These are phyloP conservation scores for Vanrija sp. DNA, from an alignment of 1,284 basidiomycete genomes.

Conservation along the genomic window DNA sequence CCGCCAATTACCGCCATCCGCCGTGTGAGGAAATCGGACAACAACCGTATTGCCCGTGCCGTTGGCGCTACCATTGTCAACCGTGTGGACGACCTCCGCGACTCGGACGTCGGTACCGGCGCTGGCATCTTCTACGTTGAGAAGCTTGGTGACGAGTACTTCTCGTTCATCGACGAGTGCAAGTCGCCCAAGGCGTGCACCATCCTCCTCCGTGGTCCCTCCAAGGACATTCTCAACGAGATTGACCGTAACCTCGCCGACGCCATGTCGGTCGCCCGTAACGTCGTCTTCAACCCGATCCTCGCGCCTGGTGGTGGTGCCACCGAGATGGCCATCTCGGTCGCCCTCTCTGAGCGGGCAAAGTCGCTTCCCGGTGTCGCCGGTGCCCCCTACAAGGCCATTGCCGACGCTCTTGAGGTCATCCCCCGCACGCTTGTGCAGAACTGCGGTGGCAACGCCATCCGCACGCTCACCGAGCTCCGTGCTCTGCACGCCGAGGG, in stretches of 20 bases:
- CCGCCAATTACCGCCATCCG: slow-evolving; percentile 76
- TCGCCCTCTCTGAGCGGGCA: slow-evolving; percentile 80
- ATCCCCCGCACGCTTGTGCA: slow-evolving; percentile 94
- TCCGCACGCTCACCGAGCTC: slow-evolving; percentile 79
- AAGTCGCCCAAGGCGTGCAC: slow-evolving; percentile 94
- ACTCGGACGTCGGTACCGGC: slow-evolving; percentile 82
- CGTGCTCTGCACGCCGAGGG: slow-evolving; percentile 93
- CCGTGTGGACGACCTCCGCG: slow-evolving; percentile 89
- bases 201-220: slow-evolving; percentile 94
- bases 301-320: slow-evolving; percentile 93
- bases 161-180: slow-evolving; percentile 93
- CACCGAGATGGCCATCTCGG: slow-evolving; percentile 95
- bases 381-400: slow-evolving; percentile 84
- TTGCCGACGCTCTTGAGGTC: slow-evolving; percentile 95
- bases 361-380: slow-evolving; percentile 77
- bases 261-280: slow-evolving; percentile 94
- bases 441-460: slow-evolving; percentile 93
- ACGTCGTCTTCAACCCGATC: slow-evolving; percentile 91
- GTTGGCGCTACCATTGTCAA: slow-evolving; percentile 97
- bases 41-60: slow-evolving; percentile 95
- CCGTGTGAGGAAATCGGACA: slow-evolving; percentile 95
- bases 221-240: slow-evolving; percentile 97
- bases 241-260: slow-evolving; percentile 97
- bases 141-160: slow-evolving; percentile 99
- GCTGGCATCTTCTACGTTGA: slow-evolving; percentile 95